Evolutionary conservation across 2,329 filamentous ascomycete genomes (phyloP), one percentile per base, ranked within the genome.

Genomic region (Exophiala sideris): DNA sequence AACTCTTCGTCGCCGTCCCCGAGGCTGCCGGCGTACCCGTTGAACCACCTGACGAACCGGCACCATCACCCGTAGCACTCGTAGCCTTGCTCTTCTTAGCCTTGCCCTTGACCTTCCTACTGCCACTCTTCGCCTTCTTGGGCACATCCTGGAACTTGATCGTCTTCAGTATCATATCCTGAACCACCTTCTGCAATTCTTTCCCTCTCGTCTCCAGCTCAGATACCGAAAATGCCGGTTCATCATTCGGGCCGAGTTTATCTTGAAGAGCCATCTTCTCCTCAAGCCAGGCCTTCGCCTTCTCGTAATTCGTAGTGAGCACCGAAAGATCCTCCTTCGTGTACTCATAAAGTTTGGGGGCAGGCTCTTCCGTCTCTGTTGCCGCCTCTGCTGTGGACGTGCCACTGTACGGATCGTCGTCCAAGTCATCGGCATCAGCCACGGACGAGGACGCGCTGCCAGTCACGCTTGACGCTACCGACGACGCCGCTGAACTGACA

Each of bases 221-320:
- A 66, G 86, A 85, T 61, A 84, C 75, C 0, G 86, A 79, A 7
- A 96, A 77, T 5, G 85, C 85, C 0, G 90, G 88, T 61, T 97
- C 85, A 8, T 89, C 88, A 2, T 84, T 84, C 1, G 77, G 73
- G 12, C 79, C 74, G 2, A 96, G 81, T 62, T 83, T 85, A 29
- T 84, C 81, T 71, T 97, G 92, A 63, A 81, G 79, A 2, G 79
- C 75, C 45, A 88, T 73, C 67, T 88, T 86, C 60, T 87, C 81
- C 32, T 84, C 80, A 16, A 99, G 78, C 92, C 92, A 99, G 16
- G 79, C 76, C 12, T 79, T 74, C 14, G 85, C 82, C 11, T 81
- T 79, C 24, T 83, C 79, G 65, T 85, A 82, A 14, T 84, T 73
- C 9, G 81, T 77, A 48, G 85, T 80, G 20, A 94, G 76, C 45